These are phyloP conservation scores for Carallia pectinifolia DNA, from an alignment of 345 rosid species.

Conservation along the genomic window DNA sequence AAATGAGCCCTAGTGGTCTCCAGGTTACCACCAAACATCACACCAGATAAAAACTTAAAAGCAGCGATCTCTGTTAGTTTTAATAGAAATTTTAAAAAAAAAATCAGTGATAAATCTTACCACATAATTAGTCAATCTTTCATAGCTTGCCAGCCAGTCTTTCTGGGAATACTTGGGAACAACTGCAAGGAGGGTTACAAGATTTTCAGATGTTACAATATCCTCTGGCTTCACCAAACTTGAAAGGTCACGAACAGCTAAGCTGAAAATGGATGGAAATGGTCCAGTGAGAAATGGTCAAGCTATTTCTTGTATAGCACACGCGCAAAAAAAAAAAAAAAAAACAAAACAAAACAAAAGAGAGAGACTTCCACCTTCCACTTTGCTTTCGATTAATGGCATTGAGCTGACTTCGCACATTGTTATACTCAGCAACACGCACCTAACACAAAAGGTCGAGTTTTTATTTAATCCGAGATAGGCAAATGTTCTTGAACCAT, in stretches of 20 bases:
- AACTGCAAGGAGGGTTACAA: constrained; percentile 78
- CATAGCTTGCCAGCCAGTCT: constrained; percentile 94
- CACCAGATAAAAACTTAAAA: background rate
- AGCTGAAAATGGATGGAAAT: constrained; percentile 51
- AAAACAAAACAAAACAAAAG: background rate
- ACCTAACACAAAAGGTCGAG: constrained; percentile 47
- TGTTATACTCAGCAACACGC: constrained; percentile 92
- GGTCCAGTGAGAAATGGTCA: constrained; percentile 15
- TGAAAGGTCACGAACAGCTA: constrained; percentile 99
- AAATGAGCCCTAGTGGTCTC: background rate
- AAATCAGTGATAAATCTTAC: constrained; percentile 43
- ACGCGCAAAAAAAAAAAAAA: too few relatives aligned
- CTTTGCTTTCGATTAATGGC: constrained; percentile 93
- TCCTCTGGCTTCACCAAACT: constrained; percentile 89
- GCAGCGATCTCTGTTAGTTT: background rate
- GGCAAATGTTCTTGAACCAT: background rate
- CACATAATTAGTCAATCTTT: constrained; percentile 88
- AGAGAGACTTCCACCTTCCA: constrained; percentile 61
- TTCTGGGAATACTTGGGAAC: constrained; percentile 96
- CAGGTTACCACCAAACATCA: background rate
- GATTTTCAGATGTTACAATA: constrained; percentile 77
- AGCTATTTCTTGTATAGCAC: too few relatives aligned
- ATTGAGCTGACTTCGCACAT: constrained; percentile 92
- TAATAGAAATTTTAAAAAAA: background rate
- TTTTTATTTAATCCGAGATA: background rate